A percentile compares a stretch with the other conserved stretches of the same genome.
Evolutionary conservation across 75 land plant genomes (phyloP).

Genomic region (Pinus albicaulis): DNA sequence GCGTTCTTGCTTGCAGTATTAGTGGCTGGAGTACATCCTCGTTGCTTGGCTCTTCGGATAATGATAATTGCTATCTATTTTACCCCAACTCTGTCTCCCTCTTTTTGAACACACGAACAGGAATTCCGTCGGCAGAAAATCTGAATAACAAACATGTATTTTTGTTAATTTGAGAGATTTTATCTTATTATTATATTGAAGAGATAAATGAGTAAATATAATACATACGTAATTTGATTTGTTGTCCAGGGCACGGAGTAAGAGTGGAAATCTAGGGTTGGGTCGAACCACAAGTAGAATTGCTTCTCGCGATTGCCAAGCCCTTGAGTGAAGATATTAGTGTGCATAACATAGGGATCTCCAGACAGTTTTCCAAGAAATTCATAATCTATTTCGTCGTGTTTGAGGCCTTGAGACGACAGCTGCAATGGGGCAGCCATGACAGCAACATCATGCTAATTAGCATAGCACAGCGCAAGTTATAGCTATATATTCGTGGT

Average conservation of each 20-base stretch:
- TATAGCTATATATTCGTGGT: neutral
- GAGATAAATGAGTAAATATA: no score
- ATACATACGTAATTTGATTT: slow-evolving; percentile 23
- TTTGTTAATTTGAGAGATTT: no score
- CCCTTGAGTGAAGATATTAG: slow-evolving; percentile 22
- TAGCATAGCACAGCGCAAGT: no score
- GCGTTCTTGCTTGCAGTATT: no score
- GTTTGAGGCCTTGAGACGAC: slow-evolving; percentile 12
- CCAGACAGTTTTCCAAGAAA: slow-evolving; percentile 24
- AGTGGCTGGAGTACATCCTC: neutral
- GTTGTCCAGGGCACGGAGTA: slow-evolving; percentile 27
- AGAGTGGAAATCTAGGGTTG: slow-evolving; percentile 19
- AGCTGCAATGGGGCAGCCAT: neutral
- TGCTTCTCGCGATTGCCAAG: slow-evolving; percentile 12
- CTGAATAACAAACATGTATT: slow-evolving; percentile 14
- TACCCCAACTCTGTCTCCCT: slow-evolving; percentile 15
- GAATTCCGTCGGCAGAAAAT: slow-evolving; percentile 40
- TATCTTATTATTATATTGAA: no score
- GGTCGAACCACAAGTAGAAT: slow-evolving; percentile 23
- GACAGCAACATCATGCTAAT: neutral
- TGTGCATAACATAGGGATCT: slow-evolving; percentile 24
- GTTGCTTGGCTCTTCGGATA: neutral
- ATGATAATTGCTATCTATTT: neutral
- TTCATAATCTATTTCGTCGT: slow-evolving; percentile 29
- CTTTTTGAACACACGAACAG: slow-evolving; percentile 41